Percentiles rank a stretch among this genome's conserved stretches.
Conservation (phyloP, 768 basidiomycete species). For the Dictyophora rubrovolvata region DNA sequence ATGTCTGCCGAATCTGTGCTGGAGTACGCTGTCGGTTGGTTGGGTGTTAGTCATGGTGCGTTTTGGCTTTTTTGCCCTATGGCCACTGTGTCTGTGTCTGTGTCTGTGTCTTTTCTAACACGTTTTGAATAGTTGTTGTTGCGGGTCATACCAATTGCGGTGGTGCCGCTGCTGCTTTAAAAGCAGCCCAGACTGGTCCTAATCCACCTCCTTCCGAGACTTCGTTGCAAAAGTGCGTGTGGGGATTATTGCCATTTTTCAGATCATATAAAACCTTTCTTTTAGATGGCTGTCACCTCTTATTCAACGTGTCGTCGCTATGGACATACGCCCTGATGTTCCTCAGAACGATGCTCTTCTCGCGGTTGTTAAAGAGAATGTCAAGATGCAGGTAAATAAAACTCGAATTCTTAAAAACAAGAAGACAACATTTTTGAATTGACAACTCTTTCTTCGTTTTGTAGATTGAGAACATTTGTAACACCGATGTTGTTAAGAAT, state of each 20-base stretch:
- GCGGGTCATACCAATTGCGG: slow-evolving; percentile 82
- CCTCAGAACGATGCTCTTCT: not conserved
- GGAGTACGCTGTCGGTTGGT: slow-evolving; percentile 56
- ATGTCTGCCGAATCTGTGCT: slow-evolving; percentile 63
- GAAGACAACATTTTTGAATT: not conserved
- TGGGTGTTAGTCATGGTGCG: slow-evolving; percentile 72
- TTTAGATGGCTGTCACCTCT: slow-evolving; percentile 25
- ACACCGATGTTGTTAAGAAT: slow-evolving; percentile 21
- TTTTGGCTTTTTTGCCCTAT: slow-evolving; percentile 16
- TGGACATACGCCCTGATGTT: slow-evolving; percentile 4
- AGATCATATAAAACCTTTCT: slow-evolving; percentile 18
- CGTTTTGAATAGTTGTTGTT: slow-evolving; percentile 73
- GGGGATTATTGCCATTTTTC: not conserved
- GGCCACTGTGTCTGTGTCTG: too few species aligned
- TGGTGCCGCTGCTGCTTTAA: slow-evolving; percentile 45
- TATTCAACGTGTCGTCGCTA: slow-evolving; percentile 21
- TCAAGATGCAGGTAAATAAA: slow-evolving; percentile 11
- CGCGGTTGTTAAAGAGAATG: slow-evolving; percentile 13
- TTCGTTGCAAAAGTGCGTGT: slow-evolving; percentile 17
- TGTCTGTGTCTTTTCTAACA: too few species aligned
- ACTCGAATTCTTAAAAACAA: not conserved
- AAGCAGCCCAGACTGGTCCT: slow-evolving; percentile 8
- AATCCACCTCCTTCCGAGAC: slow-evolving; percentile 5
- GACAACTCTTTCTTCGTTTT: not conserved
- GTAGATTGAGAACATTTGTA: slow-evolving; percentile 22